A percentile compares a stretch with the other conserved stretches of the same genome.
phyloP scores from a whole-genome alignment of 176 grass and related monocot species.

The Raddia distichophylla region DNA sequence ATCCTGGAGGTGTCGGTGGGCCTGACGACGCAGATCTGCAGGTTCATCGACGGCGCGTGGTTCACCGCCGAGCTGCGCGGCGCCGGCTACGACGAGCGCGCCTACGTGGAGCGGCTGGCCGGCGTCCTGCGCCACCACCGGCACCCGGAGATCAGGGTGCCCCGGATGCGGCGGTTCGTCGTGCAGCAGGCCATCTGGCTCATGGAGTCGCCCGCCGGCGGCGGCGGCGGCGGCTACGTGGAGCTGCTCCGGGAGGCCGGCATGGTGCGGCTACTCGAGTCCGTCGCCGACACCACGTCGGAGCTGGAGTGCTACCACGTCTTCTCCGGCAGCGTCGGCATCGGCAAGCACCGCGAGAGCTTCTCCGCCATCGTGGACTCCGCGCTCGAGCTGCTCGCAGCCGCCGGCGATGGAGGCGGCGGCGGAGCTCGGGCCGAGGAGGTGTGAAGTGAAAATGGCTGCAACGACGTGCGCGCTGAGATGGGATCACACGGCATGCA shows the following conservation, averaged over 20 bases:
- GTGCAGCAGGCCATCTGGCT: conserved; percentile 49
- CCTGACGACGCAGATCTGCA: conserved; percentile 54
- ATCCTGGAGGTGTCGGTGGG: conserved; percentile 61
- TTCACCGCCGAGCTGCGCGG: conserved; percentile 31
- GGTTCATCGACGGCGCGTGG: conserved; percentile 15
- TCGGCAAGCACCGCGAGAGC: conserved; percentile 49
- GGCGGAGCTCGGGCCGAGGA: not conserved
- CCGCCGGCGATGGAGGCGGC: not conserved
- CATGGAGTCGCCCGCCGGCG: not conserved
- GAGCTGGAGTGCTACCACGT: conserved; percentile 81
- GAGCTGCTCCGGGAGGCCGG: conserved; percentile 36
- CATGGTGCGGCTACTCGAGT: conserved; percentile 45
- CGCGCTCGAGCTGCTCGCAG: conserved; percentile 45
- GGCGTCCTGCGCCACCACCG: conserved; percentile 38
- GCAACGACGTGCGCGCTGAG: not conserved
- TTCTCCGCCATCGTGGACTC: conserved; percentile 52
- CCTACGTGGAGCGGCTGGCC: conserved; percentile 54
- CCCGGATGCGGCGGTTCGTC: conserved; percentile 56
- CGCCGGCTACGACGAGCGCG: conserved; percentile 39
- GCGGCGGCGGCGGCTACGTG: not conserved
- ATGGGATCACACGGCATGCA: not conserved
- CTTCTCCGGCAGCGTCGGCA: conserved; percentile 74
- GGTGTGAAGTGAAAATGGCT: not conserved
- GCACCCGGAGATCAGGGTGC: conserved; percentile 41
- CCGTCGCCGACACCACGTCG: conserved; percentile 59